Base-by-base conservation (phyloP, 495 filamentous ascomycete species). In the Xylaria castorea region DNA sequence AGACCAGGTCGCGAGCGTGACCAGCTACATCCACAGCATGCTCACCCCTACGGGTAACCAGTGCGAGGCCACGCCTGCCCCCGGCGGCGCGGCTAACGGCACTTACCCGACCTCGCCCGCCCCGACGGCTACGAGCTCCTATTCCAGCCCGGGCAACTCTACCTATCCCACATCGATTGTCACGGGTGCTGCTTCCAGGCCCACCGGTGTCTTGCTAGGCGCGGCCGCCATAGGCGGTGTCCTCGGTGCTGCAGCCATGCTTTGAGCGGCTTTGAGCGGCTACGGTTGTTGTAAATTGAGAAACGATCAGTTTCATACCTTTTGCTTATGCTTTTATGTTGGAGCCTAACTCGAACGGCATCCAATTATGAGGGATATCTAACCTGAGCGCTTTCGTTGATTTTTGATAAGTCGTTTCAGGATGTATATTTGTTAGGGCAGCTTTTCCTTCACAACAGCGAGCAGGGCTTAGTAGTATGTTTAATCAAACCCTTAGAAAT, bases 381-480 rank as follows among this genome's bases (percentile, higher is more conserved):
- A 0, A 60, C 16, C 16, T n/a, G 0, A 34, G 2, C 27, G 27
- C 6, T 60, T 60, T n/a, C n/a, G 30, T 36, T 9, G 32, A 5
- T 30, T 36, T 8, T n/a, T 32, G 22, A 25, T 32, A 8, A 55
- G 68, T 81, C 8, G 82, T 82, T 62, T 82, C 83, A 18, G 55
- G 16, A n/a, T 60, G 55, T 12, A 6, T 60, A 20, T 60, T 60
- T 55, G 7, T 55, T 20, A 27, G 51, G 22, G 25, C 3, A 27
- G 25, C 8, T 25, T 20, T 55, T 55, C 22, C 4, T 55, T 55
- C 27, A 5, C 3, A 16, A 55, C 3, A 25, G 22, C 22, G 51
- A 11, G 22, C 11, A 30, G 4, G 25, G 51, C 6, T 16, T 55
- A 2, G 51, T 7, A 27, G 51, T 6, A 16, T 55, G 11, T 16